Evolutionary conservation across 2,329 filamentous ascomycete genomes (phyloP).

Genomic region (Aspergillus sp.): DNA sequence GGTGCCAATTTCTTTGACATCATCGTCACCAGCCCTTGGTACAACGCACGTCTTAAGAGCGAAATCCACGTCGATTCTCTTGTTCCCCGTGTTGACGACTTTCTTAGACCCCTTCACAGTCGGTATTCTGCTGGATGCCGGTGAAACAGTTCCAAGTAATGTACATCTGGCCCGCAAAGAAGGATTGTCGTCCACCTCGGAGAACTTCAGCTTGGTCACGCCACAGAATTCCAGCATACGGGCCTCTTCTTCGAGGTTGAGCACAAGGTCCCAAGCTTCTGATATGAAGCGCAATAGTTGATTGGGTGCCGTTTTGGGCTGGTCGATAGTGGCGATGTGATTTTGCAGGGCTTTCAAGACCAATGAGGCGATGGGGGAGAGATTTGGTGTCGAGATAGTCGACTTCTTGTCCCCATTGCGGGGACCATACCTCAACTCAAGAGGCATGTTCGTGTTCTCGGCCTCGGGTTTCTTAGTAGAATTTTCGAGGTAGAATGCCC

Average conservation of each 20-base stretch:
- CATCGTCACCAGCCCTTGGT: constrained; percentile 3
- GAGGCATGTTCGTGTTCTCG: constrained; percentile 19
- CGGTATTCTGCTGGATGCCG: constrained; percentile 6
- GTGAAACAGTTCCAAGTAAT: constrained; percentile 23
- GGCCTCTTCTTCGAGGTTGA: constrained; percentile 38
- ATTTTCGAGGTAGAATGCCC: constrained; percentile 25
- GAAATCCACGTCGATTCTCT: constrained; percentile 38
- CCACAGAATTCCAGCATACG: constrained; percentile 41
- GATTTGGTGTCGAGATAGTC: constrained; percentile 5
- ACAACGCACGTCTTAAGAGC: constrained; percentile 27
- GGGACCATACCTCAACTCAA: constrained; percentile 32
- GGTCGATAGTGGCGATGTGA: constrained; percentile 31
- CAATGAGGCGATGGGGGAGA: constrained; percentile 35
- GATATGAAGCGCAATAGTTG: constrained; percentile 38
- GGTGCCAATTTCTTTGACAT: constrained; percentile 16
- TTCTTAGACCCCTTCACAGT: constrained; percentile 8
- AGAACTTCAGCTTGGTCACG: constrained; percentile 35
- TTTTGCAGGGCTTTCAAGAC: constrained; percentile 38
- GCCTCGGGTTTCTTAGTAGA: constrained; percentile 14
- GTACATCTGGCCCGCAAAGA: constrained; percentile 35
- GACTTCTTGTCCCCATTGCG: constrained; percentile 11
- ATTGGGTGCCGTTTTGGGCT: constrained; percentile 30
- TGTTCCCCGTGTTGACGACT: constrained; percentile 2
- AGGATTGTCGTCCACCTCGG: constrained; percentile 18
- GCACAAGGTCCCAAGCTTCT: constrained; percentile 37